A percentile compares a stretch with the other conserved stretches of the same genome.
Conservation (phyloP, 805 yeast species). For the Barnettozyma sp. region DNA sequence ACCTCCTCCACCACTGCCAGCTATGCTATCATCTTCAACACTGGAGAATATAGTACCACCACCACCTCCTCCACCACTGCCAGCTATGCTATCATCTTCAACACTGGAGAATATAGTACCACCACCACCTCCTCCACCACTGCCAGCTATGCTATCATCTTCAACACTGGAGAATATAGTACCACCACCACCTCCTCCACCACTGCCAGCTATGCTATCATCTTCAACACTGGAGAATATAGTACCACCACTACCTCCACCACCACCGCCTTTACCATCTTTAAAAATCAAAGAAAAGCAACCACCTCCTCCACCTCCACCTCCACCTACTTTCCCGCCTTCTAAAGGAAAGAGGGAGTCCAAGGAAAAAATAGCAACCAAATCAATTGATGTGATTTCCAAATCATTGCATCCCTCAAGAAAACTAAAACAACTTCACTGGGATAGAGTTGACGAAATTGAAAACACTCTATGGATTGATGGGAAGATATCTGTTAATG, state of each 20-base stretch:
- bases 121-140: background rate
- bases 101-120: background rate
- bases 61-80: background rate
- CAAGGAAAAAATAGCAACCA: background rate
- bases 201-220: constrained; percentile 11
- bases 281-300: constrained; percentile 1
- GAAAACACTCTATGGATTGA: constrained; percentile 59
- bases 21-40: background rate
- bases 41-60: background rate
- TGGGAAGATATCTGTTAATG: constrained; percentile 37
- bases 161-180: too few species aligned
- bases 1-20: background rate
- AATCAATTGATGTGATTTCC: constrained; percentile 10
- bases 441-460: constrained; percentile 65
- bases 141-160: background rate
- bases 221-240: too few species aligned
- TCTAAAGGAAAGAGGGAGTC: background rate
- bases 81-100: background rate
- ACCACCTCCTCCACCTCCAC: constrained; percentile 19
- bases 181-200: constrained; percentile 25
- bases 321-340: constrained; percentile 11
- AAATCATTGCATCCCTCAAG: constrained; percentile 34
- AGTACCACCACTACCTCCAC: constrained; percentile 7
- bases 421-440: constrained; percentile 70
- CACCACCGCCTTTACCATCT: constrained; percentile 7